A percentile compares a stretch with the other conserved stretches of the same genome.
These are phyloP conservation scores for Vigna nakashimae DNA, from an alignment of 306 rosid genomes.

Conservation along the genomic window DNA sequence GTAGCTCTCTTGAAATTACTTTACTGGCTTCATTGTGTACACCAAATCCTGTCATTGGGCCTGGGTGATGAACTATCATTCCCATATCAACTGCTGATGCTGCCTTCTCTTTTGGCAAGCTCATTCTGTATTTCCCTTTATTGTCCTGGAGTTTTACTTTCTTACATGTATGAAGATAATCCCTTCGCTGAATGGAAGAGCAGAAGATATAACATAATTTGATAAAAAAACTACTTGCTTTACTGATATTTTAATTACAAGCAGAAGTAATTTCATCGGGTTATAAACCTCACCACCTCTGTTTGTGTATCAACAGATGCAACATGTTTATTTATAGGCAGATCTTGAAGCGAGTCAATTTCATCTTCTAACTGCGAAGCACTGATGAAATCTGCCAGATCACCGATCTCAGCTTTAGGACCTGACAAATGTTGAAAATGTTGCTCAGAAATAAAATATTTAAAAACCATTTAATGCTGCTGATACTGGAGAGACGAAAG, in stretches of 20 bases:
- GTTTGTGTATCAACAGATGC: neutral
- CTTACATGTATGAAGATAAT: slow-evolving; percentile 20
- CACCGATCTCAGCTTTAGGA: slow-evolving; percentile 55
- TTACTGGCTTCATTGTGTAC: slow-evolving; percentile 48
- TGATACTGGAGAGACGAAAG: neutral
- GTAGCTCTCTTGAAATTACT: slow-evolving; percentile 50
- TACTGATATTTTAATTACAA: neutral
- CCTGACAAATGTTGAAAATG: slow-evolving; percentile 59
- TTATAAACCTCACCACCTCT: slow-evolving; percentile 37
- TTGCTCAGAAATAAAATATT: slow-evolving; percentile 12
- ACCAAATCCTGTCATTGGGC: slow-evolving; percentile 71
- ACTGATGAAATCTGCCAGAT: slow-evolving; percentile 71
- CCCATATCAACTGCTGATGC: slow-evolving; percentile 56
- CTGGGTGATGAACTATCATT: slow-evolving; percentile 50
- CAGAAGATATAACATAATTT: slow-evolving; percentile 7
- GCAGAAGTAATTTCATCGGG: slow-evolving; percentile 1
- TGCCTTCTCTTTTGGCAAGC: neutral
- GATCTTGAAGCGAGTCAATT: slow-evolving; percentile 11
- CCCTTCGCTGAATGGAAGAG: slow-evolving; percentile 13
- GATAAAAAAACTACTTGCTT: slow-evolving; percentile 18
- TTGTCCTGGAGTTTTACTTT: slow-evolving; percentile 33
- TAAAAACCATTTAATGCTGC: neutral
- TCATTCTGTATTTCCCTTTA: slow-evolving; percentile 13
- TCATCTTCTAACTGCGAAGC: slow-evolving; percentile 69
- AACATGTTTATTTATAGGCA: slow-evolving; percentile 6